Evolutionary conservation across 345 rosid genomes (phyloP).

Genomic region (Ricinus communis): DNA sequence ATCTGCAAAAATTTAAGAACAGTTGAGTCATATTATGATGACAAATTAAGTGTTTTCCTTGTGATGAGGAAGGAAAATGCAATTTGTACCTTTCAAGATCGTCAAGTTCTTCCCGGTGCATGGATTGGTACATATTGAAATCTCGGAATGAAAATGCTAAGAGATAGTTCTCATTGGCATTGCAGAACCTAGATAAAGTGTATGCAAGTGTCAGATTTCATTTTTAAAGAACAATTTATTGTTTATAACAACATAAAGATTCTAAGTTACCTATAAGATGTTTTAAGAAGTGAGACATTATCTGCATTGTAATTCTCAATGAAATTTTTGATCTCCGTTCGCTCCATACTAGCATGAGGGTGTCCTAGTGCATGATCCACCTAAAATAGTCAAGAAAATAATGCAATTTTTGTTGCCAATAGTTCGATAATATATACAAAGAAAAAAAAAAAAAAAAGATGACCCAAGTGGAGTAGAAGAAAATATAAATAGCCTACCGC

Average conservation of each 20-base stretch:
- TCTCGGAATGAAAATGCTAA: not conserved
- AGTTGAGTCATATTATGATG: not conserved
- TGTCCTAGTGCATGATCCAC: conserved; percentile 2
- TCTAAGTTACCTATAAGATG: not conserved
- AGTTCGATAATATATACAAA: too few relatives aligned
- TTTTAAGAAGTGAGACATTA: conserved; percentile 3
- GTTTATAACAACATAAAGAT: not conserved
- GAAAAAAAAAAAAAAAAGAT: too few relatives aligned
- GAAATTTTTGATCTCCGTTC: not conserved
- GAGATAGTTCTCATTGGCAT: not conserved
- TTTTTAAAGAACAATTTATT: too few relatives aligned
- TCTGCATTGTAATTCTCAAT: not conserved
- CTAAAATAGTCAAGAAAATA: too few relatives aligned
- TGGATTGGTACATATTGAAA: not conserved
- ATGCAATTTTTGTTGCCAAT: too few relatives aligned
- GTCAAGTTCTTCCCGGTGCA: not conserved
- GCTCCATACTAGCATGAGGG: not conserved
- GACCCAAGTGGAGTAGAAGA: too few relatives aligned
- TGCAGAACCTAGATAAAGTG: not conserved
- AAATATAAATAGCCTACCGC: too few relatives aligned
- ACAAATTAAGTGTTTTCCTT: not conserved
- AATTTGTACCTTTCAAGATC: conserved; percentile 1
- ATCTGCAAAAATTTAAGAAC: conserved; percentile 9
- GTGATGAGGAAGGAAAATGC: not conserved
- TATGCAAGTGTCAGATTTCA: not conserved